Evolutionary conservation across 306 rosid species (phyloP).

Genomic region (Acmispon strigosus): DNA sequence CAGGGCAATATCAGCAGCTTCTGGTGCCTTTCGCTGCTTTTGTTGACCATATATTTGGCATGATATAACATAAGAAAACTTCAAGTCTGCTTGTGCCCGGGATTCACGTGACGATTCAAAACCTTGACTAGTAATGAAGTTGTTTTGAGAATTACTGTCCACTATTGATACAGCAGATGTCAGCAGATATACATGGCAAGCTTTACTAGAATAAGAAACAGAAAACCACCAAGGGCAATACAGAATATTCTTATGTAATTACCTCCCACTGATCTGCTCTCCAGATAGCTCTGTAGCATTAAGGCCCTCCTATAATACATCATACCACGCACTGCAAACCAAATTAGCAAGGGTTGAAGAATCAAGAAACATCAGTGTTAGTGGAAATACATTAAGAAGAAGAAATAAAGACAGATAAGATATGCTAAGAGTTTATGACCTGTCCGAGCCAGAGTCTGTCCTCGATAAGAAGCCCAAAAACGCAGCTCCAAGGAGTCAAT

Average conservation of each 20-base stretch:
- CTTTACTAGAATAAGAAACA: not conserved
- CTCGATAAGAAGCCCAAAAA: conserved; percentile 93
- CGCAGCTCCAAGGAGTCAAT: conserved; percentile 89
- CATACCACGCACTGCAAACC: conserved; percentile 91
- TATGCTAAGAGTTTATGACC: conserved; percentile 37
- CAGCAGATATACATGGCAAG: conserved; percentile 9
- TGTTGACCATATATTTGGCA: conserved; percentile 99
- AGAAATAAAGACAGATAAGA: not conserved
- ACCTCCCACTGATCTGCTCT: conserved; percentile 78
- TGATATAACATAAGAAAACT: conserved; percentile 95
- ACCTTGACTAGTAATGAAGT: conserved; percentile 57
- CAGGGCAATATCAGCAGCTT: conserved; percentile 91
- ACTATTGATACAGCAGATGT: conserved; percentile 32
- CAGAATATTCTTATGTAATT: conserved; percentile 18
- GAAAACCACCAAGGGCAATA: not conserved
- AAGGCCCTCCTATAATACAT: conserved; percentile 97
- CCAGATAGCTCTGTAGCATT: conserved; percentile 89
- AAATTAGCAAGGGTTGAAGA: not conserved
- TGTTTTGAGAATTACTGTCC: conserved; percentile 49
- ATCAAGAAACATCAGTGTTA: not conserved
- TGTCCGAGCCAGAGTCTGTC: conserved; percentile 98
- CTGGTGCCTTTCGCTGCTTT: conserved; percentile 63
- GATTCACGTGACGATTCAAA: conserved; percentile 79
- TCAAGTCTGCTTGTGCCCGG: conserved; percentile 92
- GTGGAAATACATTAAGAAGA: not conserved